Evolutionary conservation across 768 basidiomycete species (phyloP), one percentile per base, ranked within the genome.

Genomic region (Omphalotus guepiniiformis): DNA sequence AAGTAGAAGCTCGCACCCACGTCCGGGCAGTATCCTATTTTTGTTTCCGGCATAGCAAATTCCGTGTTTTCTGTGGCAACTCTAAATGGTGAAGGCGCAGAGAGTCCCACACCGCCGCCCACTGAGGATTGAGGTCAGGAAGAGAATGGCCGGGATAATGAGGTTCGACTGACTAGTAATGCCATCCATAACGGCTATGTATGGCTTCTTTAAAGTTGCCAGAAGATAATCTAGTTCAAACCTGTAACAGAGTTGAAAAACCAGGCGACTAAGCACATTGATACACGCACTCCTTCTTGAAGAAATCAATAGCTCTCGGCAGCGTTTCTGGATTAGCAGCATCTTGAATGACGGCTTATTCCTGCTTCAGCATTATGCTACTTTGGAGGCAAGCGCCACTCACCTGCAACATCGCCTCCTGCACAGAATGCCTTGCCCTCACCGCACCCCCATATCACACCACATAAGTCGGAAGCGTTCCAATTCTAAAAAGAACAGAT

Each of bases 1-100:
- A 99, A 71, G 71, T 93, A 94, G 69, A 81, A 89, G 57, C 80
- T 93, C 23, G 85, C 87, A 16, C 96, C 96, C 21, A 99, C 94
- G 65, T 99, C 95, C 23, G 95, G 94, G 53, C 70, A 82, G 61
- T 89, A 92, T 36, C 87, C 88, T 57, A 93, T 93, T 58, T 87
- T 88, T 11, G 89, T 93, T 70, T 99, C 96, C 13, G 96, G 96
- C 96, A 98, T 98, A 5, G 93, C 86, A 62, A 97, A 89, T 1
- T 78, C 49, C 0, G 94, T 96, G 22, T 87, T 88, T 63, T 95
- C 93, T 3, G 95, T 98, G 3, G 94, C 94, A 47, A 99, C 78
- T 51, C 96, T 79, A 67, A 98, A 93, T 0, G 85, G 78, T 3
- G 94, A 95, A 48, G 85, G 79, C 9, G 85, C 80, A 30, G 81